These are phyloP conservation scores for Exophiala viscosa DNA, from an alignment of 2,329 filamentous ascomycete genomes.

Conservation along the genomic window DNA sequence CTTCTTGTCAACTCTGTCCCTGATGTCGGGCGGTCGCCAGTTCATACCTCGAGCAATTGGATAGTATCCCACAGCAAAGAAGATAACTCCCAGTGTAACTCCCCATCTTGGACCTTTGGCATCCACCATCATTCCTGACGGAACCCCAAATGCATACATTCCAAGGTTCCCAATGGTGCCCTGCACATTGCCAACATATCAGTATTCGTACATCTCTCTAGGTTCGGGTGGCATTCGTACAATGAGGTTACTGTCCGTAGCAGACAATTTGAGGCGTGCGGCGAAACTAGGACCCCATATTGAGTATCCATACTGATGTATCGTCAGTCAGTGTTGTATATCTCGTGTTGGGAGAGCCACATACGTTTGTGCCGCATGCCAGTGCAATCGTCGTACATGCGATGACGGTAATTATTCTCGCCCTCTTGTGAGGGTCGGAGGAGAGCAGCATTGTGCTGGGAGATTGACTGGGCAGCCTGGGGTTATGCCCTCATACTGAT, in stretches of 20 bases:
- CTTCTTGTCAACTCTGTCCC: constrained; percentile 30
- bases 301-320: constrained; percentile 84
- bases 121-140: constrained; percentile 84
- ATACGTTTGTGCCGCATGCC: constrained; percentile 88
- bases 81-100: constrained; percentile 68
- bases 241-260: constrained; percentile 91
- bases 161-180: constrained; percentile 62
- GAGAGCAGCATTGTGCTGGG: constrained; percentile 9
- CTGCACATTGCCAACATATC: constrained; percentile 38
- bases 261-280: constrained; percentile 75
- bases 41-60: constrained; percentile 60
- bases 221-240: constrained; percentile 45
- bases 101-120: constrained; percentile 73
- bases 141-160: constrained; percentile 90
- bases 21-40: constrained; percentile 5
- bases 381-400: constrained; percentile 81
- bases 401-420: constrained; percentile 75
- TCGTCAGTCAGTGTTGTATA: constrained; percentile 5
- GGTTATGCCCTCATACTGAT: constrained; percentile 10
- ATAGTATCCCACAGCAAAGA: constrained; percentile 77
- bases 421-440: constrained; percentile 35
- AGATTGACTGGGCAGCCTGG: background rate
- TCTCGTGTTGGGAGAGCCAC: constrained; percentile 31
- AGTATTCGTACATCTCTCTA: constrained; percentile 5
- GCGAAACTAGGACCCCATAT: constrained; percentile 97